phyloP scores from a whole-genome alignment of 179 eudicot genomes.

The Monotropa hypopitys region DNA sequence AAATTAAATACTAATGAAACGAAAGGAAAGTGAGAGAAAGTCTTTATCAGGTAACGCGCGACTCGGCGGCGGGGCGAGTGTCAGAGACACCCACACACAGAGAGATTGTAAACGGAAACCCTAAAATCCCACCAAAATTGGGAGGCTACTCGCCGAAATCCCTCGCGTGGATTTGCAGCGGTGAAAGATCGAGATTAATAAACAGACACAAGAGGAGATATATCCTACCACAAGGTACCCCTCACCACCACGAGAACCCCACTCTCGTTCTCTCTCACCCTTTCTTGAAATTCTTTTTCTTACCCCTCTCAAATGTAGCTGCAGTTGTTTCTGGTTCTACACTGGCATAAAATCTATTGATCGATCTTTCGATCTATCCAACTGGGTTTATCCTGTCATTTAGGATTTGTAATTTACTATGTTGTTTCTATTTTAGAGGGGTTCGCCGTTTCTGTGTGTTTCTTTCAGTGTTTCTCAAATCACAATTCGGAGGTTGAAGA shows the following conservation, averaged over 20 bases:
- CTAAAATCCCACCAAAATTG: background rate
- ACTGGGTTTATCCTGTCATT: background rate
- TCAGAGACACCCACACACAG: background rate
- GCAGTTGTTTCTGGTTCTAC: background rate
- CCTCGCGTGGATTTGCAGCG: conserved; percentile 20
- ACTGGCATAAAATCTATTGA: background rate
- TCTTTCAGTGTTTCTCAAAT: no score
- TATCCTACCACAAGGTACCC: background rate
- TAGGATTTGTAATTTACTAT: background rate
- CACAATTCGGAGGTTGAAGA: no score
- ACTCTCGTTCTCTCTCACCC: background rate
- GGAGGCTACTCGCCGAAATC: conserved; percentile 13
- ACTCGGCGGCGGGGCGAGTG: conserved; percentile 3
- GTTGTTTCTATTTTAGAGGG: no score
- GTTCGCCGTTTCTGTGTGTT: no score
- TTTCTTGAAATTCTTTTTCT: background rate
- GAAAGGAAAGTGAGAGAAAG: no score
- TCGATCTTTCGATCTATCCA: background rate
- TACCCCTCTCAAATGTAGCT: background rate
- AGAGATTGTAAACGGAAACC: background rate
- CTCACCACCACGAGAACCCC: background rate
- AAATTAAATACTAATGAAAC: no score
- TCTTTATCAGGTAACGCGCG: background rate
- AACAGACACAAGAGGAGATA: background rate
- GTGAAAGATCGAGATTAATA: background rate